Base-by-base conservation (phyloP, 2,329 filamentous ascomycete species). In the Trichothecium roseum region DNA sequence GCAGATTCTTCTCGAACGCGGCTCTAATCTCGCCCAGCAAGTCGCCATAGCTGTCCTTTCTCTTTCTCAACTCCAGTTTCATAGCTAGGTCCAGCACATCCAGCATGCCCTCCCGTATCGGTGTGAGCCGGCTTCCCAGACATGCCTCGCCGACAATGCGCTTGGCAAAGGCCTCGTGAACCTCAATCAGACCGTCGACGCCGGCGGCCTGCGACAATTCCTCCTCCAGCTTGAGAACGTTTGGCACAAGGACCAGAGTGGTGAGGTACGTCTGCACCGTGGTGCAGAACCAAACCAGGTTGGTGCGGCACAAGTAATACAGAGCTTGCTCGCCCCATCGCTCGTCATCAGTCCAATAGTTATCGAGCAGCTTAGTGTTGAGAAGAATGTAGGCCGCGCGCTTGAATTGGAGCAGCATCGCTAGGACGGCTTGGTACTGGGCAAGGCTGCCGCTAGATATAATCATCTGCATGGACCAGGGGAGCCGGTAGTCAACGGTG, bases 131-230 rank as follows among this genome's bases (percentile, higher is more conserved):
- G 13, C 66, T 60, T 1, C 80, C 76, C 0, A 93, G 69, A 17
- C 91, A 72, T 8, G 82, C 75, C 43, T 85, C 78, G 22, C 77
- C 71, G 37, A 78, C 63, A 9, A 91, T 60, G 2, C 68, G 68
- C 30, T 65, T 67, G 30, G 82, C 61, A 47, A 81, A 89, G 0
- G 56, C 52, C 4, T 71, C 59, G 51, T 94, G 87, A 1, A 78
- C 68, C 2, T 59, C 58, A 18, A 87, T 78, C 84, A 95, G 93
- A 18, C 72, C 72, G 51, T 95, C 86, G 8, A 95, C 75, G 45
- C 89, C 85, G 18, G 70, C 66, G 0, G 84, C 76, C 5, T 62
- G 59, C 12, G 59, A 56, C 35, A 95, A 67, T 1, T 68, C 62
- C 3, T 56, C 52, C 5, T 62, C 60, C 62, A 95, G 71, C 20